Base-by-base conservation (phyloP, 805 yeast genomes). In the Blastobotrys peoriensis region DNA sequence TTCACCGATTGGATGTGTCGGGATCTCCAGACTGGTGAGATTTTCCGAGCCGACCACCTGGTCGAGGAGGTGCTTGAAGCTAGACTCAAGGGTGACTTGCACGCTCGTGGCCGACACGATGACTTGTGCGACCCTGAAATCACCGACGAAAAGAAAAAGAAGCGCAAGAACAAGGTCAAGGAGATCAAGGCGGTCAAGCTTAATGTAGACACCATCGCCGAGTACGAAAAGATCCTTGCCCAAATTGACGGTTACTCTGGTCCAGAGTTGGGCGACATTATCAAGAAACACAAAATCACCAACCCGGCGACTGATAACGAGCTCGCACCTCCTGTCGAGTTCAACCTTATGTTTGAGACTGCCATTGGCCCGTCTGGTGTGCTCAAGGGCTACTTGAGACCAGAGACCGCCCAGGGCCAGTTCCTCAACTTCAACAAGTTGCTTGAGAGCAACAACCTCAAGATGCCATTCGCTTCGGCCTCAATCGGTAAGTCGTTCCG, bases 381-480 rank as follows among this genome's bases (percentile, higher is more conserved):
- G 64, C 71, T 89, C 65, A 89, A 86, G 73, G 98, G 98, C 55
- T 93, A 78, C 70, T 70, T 93, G 63, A 82, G 99, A 69, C 99
- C 99, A 50, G 99, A 93, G 73, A 93, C 99, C 52, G 99, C 99
- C 20, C 99, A 93, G 75, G 99, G 99, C 62, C 98, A 93, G 72
- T 93, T 93, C 67, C 75, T 93, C 63, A 93, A 93, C 76, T 93
- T 93, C 71, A 78, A 79, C 73, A 94, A 91, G 69, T 75, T 93
- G 60, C 78, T 87, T 59, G 98, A 93, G 61, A 86, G 81, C 75
- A 93, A 93, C 78, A 93, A 93, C 71, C 81, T 83, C 67, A 85
- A 81, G 67, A 89, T 94, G 91, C 99, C 99, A 47, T 93, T 93
- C 68, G 99, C 99, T n/a, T 87, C 96, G 52, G 98, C 98, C 42